Percentiles rank a stretch among this genome's conserved stretches.
phyloP scores from a whole-genome alignment of 176 grass and related monocot species.

The Hordeum marinum region DNA sequence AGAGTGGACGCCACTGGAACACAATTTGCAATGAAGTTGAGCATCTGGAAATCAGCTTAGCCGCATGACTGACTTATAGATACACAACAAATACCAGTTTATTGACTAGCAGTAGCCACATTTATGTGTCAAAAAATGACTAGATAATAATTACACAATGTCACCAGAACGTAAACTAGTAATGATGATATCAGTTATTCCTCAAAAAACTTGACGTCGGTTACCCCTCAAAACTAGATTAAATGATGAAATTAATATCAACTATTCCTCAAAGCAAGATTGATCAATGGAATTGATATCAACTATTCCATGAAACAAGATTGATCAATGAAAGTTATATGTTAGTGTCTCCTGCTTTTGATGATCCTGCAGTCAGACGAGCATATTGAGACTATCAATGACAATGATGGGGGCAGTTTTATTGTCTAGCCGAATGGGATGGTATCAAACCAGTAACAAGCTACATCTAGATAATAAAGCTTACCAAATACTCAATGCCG shows the following conservation, averaged over 20 bases:
- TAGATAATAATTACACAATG: neutral
- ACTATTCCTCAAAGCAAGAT: neutral
- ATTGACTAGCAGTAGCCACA: neutral
- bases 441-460: neutral
- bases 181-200: neutral
- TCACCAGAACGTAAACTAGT: neutral
- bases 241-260: neutral
- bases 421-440: neutral
- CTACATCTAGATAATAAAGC: neutral
- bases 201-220: neutral
- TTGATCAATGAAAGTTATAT: neutral
- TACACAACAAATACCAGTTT: neutral
- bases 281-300: neutral
- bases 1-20: neutral
- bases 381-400: neutral
- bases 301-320: neutral
- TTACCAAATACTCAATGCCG: neutral
- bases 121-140: slow-evolving; percentile 20
- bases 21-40: neutral
- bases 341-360: neutral
- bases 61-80: neutral
- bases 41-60: slow-evolving; percentile 12
- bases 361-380: neutral
- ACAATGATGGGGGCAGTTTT: neutral
- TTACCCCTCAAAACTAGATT: neutral